These are phyloP conservation scores for Tolypocladium ophioglossoides DNA, from an alignment of 2,329 filamentous ascomycete species.

Conservation along the genomic window DNA sequence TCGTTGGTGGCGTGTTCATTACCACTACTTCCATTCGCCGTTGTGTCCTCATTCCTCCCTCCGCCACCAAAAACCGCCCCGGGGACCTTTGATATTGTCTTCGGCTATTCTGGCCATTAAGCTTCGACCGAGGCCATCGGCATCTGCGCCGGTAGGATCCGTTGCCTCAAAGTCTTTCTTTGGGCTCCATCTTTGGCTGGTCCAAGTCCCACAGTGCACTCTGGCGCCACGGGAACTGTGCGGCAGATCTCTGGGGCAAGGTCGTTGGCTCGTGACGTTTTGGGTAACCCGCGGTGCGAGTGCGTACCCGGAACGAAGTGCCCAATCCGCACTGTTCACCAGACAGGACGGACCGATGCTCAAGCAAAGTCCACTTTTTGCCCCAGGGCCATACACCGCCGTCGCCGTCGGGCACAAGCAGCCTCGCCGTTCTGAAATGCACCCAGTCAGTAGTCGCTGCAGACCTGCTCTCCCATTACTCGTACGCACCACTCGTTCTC, in stretches of 20 bases:
- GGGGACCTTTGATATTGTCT: not conserved
- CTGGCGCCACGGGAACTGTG: conserved; percentile 3
- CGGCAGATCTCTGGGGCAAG: conserved; percentile 1
- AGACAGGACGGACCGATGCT: too few relatives aligned
- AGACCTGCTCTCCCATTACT: too few relatives aligned
- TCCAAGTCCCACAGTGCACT: not conserved
- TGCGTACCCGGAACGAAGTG: not conserved
- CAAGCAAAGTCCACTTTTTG: too few relatives aligned
- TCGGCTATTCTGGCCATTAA: not conserved
- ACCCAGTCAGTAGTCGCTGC: too few relatives aligned
- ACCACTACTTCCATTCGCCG: too few relatives aligned
- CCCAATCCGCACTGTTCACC: not conserved
- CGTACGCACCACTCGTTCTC: too few relatives aligned
- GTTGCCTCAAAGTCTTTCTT: not conserved
- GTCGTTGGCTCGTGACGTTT: not conserved
- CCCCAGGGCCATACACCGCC: too few relatives aligned
- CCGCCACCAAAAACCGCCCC: not conserved
- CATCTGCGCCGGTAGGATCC: not conserved
- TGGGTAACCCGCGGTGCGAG: not conserved
- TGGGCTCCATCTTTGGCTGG: not conserved
- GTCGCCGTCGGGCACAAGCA: too few relatives aligned
- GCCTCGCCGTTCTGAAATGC: too few relatives aligned
- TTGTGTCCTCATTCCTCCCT: not conserved
- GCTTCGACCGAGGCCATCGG: not conserved
- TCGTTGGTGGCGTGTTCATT: too few relatives aligned